A percentile compares a stretch with the other conserved stretches of the same genome.
Conservation (phyloP, 176 grass and related monocot genomes). For the Raddia distichophylla region DNA sequence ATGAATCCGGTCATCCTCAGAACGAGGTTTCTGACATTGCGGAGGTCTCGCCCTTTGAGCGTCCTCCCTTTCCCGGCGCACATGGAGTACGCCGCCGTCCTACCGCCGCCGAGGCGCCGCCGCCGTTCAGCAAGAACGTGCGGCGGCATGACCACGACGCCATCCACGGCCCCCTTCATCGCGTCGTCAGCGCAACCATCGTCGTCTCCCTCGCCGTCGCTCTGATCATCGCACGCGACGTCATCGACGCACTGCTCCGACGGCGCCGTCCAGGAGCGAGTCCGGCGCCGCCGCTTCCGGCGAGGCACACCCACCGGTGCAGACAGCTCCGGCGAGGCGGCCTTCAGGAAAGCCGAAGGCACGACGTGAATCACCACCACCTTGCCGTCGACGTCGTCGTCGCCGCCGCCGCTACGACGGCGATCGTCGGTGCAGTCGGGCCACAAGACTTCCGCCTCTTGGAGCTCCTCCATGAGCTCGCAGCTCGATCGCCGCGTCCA, state of each 20-base stretch:
- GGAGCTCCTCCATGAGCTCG: slow-evolving; percentile 65
- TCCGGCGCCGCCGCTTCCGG: slow-evolving; percentile 38
- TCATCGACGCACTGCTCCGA: neutral
- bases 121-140: slow-evolving; percentile 42
- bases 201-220: neutral
- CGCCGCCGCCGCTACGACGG: neutral
- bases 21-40: slow-evolving; percentile 54
- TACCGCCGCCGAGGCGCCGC: neutral
- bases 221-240: neutral
- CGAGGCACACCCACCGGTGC: slow-evolving; percentile 39
- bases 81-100: slow-evolving; percentile 63
- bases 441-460: slow-evolving; percentile 70
- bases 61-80: slow-evolving; percentile 75
- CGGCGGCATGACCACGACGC: slow-evolving; percentile 35
- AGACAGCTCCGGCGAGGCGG: slow-evolving; percentile 5
- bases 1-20: slow-evolving; percentile 82
- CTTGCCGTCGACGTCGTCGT: neutral
- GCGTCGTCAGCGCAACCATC: neutral
- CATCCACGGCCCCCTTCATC: neutral
- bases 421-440: neutral
- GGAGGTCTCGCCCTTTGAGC: slow-evolving; percentile 82
- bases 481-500: neutral
- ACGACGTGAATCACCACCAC: neutral
- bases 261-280: slow-evolving; percentile 51
- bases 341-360: neutral